Conservation (phyloP, 2,329 filamentous ascomycete genomes). For the Trichophyton mentagrophytes region DNA sequence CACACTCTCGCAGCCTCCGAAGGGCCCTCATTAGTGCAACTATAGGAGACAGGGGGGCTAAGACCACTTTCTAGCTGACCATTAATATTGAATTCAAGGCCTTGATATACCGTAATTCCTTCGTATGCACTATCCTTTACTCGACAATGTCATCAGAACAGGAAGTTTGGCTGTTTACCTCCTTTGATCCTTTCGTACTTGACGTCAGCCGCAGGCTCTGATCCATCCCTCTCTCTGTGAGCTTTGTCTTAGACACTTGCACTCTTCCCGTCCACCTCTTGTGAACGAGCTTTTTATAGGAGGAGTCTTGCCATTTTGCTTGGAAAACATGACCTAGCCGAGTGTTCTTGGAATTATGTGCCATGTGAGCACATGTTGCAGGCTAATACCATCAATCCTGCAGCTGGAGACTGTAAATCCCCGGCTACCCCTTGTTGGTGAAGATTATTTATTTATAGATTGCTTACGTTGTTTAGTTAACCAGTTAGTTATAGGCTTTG, state of each 20-base stretch:
- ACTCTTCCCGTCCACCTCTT: not conserved
- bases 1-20: no score
- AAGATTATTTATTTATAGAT: not conserved
- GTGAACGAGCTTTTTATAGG: not conserved
- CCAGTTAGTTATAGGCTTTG: no score
- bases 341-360: not conserved
- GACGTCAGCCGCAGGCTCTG: not conserved
- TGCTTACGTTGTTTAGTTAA: not conserved
- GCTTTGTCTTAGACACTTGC: not conserved
- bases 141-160: not conserved
- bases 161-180: not conserved
- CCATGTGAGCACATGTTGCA: not conserved
- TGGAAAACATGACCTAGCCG: not conserved
- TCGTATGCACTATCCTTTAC: not conserved
- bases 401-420: not conserved
- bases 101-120: not conserved
- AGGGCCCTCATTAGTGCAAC: no score
- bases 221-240: not conserved
- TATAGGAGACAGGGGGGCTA: no score
- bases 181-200: not conserved
- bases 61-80: no score
- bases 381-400: not conserved
- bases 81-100: no score
- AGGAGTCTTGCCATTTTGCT: not conserved
- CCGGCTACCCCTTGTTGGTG: not conserved